Evolutionary conservation across 179 eudicot genomes (phyloP).

Genomic region (Nepenthes alata): DNA sequence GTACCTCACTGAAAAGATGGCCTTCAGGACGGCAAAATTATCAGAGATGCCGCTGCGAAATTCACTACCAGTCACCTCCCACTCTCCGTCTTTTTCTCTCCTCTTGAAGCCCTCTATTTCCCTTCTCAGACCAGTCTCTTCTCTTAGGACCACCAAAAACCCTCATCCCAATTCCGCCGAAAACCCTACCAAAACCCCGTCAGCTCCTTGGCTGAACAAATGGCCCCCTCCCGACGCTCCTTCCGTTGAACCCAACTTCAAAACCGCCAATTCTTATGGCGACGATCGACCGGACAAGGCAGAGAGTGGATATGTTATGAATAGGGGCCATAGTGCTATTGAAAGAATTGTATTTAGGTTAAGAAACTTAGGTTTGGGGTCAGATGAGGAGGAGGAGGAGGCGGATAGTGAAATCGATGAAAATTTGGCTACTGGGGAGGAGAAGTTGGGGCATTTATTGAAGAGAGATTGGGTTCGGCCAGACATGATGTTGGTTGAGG

Average conservation of each 20-base stretch:
- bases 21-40: conserved; percentile 32
- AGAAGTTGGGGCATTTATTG: conserved; percentile 81
- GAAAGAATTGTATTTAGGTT: conserved; percentile 65
- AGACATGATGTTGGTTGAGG: conserved; percentile 52
- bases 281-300: conserved; percentile 8
- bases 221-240: conserved; percentile 39
- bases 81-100: conserved; percentile 10
- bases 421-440: conserved; percentile 21
- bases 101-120: conserved; percentile 18
- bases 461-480: conserved; percentile 82
- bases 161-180: conserved; percentile 17
- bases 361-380: conserved; percentile 54
- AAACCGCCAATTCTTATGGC: not conserved
- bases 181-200: conserved; percentile 23
- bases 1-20: conserved; percentile 25
- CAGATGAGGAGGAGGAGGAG: conserved; percentile 46
- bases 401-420: conserved; percentile 16
- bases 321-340: conserved; percentile 34
- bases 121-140: conserved; percentile 30
- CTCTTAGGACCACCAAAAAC: conserved; percentile 28
- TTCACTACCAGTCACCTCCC: conserved; percentile 15
- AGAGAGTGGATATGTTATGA: conserved; percentile 8
- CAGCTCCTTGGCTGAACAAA: conserved; percentile 60
- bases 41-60: conserved; percentile 34
- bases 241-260: conserved; percentile 8